Base-by-base conservation (phyloP, 2,329 filamentous ascomycete species). In the Xylariaceae sp. region DNA sequence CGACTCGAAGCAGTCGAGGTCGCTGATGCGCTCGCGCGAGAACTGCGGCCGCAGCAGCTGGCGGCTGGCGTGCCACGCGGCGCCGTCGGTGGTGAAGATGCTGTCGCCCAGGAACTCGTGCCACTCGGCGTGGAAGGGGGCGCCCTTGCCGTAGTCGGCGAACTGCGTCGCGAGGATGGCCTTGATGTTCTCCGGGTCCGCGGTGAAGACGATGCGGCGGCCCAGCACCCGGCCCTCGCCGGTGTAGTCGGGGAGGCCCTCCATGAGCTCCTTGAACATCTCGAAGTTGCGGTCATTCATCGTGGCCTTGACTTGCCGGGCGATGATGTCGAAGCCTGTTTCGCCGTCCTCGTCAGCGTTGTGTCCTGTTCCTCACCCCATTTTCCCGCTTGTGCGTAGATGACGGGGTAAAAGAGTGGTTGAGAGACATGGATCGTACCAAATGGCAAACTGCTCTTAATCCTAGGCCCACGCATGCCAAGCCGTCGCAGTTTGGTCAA, bases 91-190 rank as follows among this genome's bases (percentile, higher is more conserved):
- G 7, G 82, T 83, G 64, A 87, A 89, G 69, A 87, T 88, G 65
- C 79, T 79, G 54, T 88, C 76, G 18, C 85, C 86, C 16, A 95
- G 68, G 49, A 87, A 94, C 12, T 81, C 78, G 43, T 78, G 73
- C 84, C 85, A 94, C 38, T 89, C 83, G 8, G 64, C 53, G 54
- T 90, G 83, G 66, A 95, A 95, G 17, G 71, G 64, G 47, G 80
- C 66, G 6, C 89, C 89, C 61, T 95, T 89, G 54, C 89, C 90
- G 59, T 83, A 96, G 57, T 95, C 87, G 31, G 67, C 66, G 58
- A 96, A 96, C 58, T 95, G 88, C 1, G 84, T 85, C 0, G 89
- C 87, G n/a, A 96, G 72, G 17, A 96, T 75, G 4, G 90, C 87
- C 63, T 95, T 95, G 68, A 95, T 56, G 59, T 95, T 95, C 56